A percentile compares a stretch with the other conserved stretches of the same genome.
phyloP scores from a whole-genome alignment of 805 yeast genomes.

The Ogataea degrootiae region DNA sequence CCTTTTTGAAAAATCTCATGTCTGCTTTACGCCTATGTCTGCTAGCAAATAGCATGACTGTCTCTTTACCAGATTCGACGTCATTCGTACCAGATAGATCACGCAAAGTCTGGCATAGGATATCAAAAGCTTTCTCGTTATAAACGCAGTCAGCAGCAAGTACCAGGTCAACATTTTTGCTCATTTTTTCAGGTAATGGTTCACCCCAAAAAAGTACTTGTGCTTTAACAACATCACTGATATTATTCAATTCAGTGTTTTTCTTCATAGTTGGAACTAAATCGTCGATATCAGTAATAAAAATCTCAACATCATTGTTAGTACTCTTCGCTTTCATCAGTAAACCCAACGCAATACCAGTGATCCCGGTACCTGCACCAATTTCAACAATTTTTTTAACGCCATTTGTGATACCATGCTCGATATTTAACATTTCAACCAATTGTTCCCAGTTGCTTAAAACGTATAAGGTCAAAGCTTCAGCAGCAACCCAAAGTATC shows the following conservation, averaged over 20 bases:
- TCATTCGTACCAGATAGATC: conserved; percentile 30
- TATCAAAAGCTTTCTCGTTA: conserved; percentile 48
- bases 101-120: conserved; percentile 43
- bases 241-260: conserved; percentile 39
- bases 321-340: conserved; percentile 14
- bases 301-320: conserved; percentile 31
- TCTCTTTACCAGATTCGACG: conserved; percentile 23
- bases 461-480: conserved; percentile 43
- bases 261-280: conserved; percentile 43
- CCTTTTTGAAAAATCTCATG: conserved; percentile 21
- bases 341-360: conserved; percentile 37
- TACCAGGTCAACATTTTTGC: conserved; percentile 35
- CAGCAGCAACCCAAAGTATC: conserved; percentile 59
- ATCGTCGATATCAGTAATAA: conserved; percentile 45
- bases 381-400: conserved; percentile 39
- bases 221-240: conserved; percentile 35
- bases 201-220: conserved; percentile 43
- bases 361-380: conserved; percentile 58
- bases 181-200: conserved; percentile 33
- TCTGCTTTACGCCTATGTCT: conserved; percentile 45
- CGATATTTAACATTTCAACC: neutral
- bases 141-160: conserved; percentile 62
- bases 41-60: conserved; percentile 47
- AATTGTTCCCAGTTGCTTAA: conserved; percentile 22
- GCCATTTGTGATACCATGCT: conserved; percentile 17